These are phyloP conservation scores for Aegle marmelos DNA, from an alignment of 345 rosid species.

Conservation along the genomic window DNA sequence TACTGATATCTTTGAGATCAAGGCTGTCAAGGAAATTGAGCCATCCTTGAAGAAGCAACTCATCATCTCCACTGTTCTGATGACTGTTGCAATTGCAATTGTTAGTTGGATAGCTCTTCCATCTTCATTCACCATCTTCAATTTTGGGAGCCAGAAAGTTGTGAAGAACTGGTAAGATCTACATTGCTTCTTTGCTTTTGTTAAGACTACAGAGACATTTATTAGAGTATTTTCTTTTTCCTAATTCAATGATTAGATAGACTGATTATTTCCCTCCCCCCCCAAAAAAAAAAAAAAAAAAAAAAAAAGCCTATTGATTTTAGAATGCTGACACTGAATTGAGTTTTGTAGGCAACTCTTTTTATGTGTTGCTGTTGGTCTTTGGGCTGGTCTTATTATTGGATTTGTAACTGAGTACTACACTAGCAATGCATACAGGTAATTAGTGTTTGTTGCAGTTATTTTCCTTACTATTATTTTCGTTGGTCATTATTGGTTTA, in stretches of 20 bases:
- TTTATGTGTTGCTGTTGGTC: slow-evolving; percentile 71
- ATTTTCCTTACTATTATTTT: background rate
- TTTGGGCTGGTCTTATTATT: slow-evolving; percentile 81
- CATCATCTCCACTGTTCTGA: slow-evolving; percentile 62
- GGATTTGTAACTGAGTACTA: slow-evolving; percentile 75
- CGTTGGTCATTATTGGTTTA: background rate
- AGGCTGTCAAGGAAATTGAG: slow-evolving; percentile 66
- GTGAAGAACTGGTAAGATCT: slow-evolving; percentile 64
- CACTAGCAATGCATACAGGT: slow-evolving; percentile 79
- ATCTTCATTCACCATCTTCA: slow-evolving; percentile 66
- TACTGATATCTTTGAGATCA: slow-evolving; percentile 71
- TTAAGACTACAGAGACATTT: background rate
- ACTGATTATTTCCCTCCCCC: background rate
- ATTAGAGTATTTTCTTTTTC: background rate
- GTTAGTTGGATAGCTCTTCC: slow-evolving; percentile 61
- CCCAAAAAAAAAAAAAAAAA: no score
- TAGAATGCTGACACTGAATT: slow-evolving; percentile 7
- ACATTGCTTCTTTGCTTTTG: background rate
- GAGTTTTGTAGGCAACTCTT: slow-evolving; percentile 58
- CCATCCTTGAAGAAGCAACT: slow-evolving; percentile 71
- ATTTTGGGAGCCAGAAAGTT: slow-evolving; percentile 64
- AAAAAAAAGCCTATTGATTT: background rate
- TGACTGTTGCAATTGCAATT: slow-evolving; percentile 64
- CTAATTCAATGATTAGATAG: background rate
- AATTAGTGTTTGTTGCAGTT: background rate